phyloP scores from a whole-genome alignment of 164 flowering plant species.

The Litsea cubeba region DNA sequence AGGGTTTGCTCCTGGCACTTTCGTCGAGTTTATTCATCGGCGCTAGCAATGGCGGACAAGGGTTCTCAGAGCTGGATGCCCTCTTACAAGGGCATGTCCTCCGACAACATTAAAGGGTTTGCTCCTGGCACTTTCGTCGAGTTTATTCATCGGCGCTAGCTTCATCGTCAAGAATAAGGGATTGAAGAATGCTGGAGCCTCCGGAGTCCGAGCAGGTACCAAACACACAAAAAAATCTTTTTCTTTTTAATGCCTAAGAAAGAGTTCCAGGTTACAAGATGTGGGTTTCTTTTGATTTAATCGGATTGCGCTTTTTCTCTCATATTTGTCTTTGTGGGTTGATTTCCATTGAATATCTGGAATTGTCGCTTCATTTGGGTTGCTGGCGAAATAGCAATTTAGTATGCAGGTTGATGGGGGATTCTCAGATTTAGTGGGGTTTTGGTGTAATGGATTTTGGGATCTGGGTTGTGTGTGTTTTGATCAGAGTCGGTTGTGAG shows the following conservation, averaged over 20 bases:
- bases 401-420: background rate
- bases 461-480: background rate
- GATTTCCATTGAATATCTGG: background rate
- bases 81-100: constrained; percentile 59
- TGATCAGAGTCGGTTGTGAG: background rate
- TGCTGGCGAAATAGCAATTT: background rate
- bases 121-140: constrained; percentile 57
- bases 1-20: no score
- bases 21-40: no score
- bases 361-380: background rate
- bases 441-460: background rate
- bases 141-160: constrained; percentile 67
- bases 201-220: constrained; percentile 54
- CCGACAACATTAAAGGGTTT: constrained; percentile 69
- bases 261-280: background rate
- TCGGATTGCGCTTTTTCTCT: background rate
- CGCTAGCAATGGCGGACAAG: constrained; percentile 6
- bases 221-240: background rate
- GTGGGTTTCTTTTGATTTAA: background rate
- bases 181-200: constrained; percentile 51
- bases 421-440: background rate
- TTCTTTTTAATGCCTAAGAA: background rate
- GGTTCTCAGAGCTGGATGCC: background rate
- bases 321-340: background rate
- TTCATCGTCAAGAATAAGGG: constrained; percentile 65